phyloP scores from a whole-genome alignment of 1,284 basidiomycete genomes.

The Ceratobasidium sp. region DNA sequence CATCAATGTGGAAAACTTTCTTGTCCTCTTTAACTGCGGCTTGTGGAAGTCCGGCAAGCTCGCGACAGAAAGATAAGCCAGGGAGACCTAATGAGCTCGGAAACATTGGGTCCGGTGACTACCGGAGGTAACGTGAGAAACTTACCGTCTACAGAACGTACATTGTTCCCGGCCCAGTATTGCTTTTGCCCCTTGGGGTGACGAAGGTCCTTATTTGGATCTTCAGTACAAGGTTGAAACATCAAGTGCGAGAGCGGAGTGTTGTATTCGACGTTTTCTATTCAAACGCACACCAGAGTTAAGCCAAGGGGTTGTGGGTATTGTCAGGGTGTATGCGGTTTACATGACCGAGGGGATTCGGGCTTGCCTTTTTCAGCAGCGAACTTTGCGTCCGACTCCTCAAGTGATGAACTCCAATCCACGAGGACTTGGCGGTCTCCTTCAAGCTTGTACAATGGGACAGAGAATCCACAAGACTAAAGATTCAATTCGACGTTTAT shows the following conservation, averaged over 20 bases:
- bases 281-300: neutral
- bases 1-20: constrained; percentile 34
- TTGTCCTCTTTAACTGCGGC: constrained; percentile 19
- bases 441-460: constrained; percentile 67
- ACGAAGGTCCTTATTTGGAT: constrained; percentile 10
- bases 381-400: constrained; percentile 54
- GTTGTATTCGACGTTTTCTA: constrained; percentile 22
- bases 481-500: too few relatives aligned
- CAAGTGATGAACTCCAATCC: constrained; percentile 55
- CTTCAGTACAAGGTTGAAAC: constrained; percentile 19
- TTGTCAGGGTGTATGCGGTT: too few relatives aligned
- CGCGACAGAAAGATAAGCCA: constrained; percentile 30
- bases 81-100: constrained; percentile 17
- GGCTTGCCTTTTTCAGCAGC: constrained; percentile 55
- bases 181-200: constrained; percentile 58
- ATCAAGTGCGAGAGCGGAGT: constrained; percentile 34
- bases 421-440: constrained; percentile 63
- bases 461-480: constrained; percentile 67
- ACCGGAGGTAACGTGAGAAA: neutral
- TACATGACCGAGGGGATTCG: constrained; percentile 46
- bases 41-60: constrained; percentile 27
- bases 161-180: constrained; percentile 66
- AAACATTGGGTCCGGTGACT: neutral
- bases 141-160: constrained; percentile 65
- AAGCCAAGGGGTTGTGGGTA: too few relatives aligned